phyloP scores from a whole-genome alignment of 345 rosid species.

The Salix suchowensis region DNA sequence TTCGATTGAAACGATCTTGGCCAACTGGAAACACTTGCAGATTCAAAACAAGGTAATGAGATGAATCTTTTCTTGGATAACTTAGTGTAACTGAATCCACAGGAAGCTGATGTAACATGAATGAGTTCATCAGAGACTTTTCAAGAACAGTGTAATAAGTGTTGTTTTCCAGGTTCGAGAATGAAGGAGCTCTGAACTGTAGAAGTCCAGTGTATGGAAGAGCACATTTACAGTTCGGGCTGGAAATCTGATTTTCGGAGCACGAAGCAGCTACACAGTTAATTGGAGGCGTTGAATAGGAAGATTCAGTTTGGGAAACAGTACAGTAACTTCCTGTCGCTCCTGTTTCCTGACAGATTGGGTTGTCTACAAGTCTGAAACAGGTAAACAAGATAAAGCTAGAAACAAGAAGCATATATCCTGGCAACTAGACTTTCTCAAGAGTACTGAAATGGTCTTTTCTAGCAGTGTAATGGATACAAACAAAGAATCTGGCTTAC shows the following conservation, averaged over 20 bases:
- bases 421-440: neutral
- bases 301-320: constrained; percentile 9
- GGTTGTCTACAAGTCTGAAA: constrained; percentile 66
- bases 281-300: constrained; percentile 37
- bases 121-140: constrained; percentile 19
- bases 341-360: constrained; percentile 48
- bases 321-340: constrained; percentile 36
- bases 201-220: constrained; percentile 62
- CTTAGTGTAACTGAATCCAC: constrained; percentile 59
- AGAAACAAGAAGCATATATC: neutral
- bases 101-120: constrained; percentile 36
- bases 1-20: constrained; percentile 42
- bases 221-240: constrained; percentile 61
- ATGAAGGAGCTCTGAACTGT: constrained; percentile 56
- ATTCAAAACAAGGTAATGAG: constrained; percentile 38
- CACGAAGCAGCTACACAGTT: constrained; percentile 46
- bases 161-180: constrained; percentile 49
- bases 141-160: constrained; percentile 36
- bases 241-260: constrained; percentile 33
- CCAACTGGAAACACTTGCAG: constrained; percentile 53
- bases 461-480: neutral
- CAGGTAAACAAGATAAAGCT: neutral
- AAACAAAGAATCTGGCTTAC: constrained; percentile 35
- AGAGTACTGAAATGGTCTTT: neutral
- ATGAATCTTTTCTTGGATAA: constrained; percentile 46